Evolutionary conservation across 2,329 filamentous ascomycete genomes (phyloP), one percentile per base, ranked within the genome.

Genomic region (Botrytis galanthina): DNA sequence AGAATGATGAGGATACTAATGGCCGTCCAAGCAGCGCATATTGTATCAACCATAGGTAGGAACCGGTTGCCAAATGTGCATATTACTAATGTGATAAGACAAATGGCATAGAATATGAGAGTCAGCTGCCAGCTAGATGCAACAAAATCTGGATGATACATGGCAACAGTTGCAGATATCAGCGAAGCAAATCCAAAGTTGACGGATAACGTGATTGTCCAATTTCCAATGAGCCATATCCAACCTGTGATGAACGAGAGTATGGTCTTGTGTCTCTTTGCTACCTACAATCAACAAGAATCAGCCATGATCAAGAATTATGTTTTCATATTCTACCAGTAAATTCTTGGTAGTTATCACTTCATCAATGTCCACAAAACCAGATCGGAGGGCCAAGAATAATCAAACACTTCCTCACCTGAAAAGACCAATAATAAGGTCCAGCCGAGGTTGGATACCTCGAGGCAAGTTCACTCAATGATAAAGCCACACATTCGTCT

Each of bases 201-300:
- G 80, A 94, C 92, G n/a, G 91, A 88, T n/a, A 94, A 85, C 0
- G 92, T 94, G 77, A 95, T 95, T 77, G 91, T 93, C 81, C 94
- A 91, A 83, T 94, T 94, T 74, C 93, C 93, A 70, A 93, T 89
- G 29, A 93, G 87, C 80, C 92, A 94, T 35, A 91, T 85, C 92
- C 92, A 94, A 74, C 92, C 92, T 76, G 90, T 92, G 75, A 92
- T 88, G 88, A 90, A 94, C 46, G 90, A 90, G 26, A 90, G 85
- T 26, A 92, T 83, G 60, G 86, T 87, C 71, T 91, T 89, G 83
- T 88, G 91, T 26, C 81, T 82, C 39, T 86, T 81, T 29, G 91
- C 87, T 22, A 94, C 87, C 70, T 72, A 59, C 4, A 8, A 32
- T n/a, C 12, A 37, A 44, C n/a, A 54, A 12, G 9, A 59, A 32